Percentiles rank a stretch among this genome's conserved stretches.
phyloP scores from a whole-genome alignment of 805 yeast genomes.

The Nakazawaea wyomingensis region DNA sequence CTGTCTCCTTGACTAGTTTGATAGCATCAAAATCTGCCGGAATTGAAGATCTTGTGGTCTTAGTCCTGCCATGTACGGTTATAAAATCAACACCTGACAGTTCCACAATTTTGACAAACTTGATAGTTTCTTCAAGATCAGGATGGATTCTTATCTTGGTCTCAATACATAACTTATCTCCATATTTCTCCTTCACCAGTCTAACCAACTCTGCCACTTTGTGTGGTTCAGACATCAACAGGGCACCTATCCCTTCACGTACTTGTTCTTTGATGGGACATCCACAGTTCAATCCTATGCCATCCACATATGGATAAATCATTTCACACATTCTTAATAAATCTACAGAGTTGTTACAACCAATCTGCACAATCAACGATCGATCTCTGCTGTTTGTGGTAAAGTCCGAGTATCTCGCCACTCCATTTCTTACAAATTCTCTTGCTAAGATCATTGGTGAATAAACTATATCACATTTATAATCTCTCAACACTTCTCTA shows the following conservation, averaged over 20 bases:
- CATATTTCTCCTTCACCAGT: constrained; percentile 74
- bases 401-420: constrained; percentile 82
- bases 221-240: constrained; percentile 80
- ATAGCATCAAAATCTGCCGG: constrained; percentile 87
- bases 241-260: constrained; percentile 95
- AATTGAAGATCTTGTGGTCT: constrained; percentile 74
- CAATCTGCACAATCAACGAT: constrained; percentile 83
- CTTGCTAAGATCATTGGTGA: constrained; percentile 96
- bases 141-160: constrained; percentile 88
- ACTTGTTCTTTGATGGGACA: constrained; percentile 96
- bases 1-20: constrained; percentile 50
- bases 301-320: constrained; percentile 90
- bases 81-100: constrained; percentile 89
- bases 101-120: constrained; percentile 70
- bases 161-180: constrained; percentile 70
- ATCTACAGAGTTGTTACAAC: constrained; percentile 80
- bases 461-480: constrained; percentile 76
- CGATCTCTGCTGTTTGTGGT: constrained; percentile 68
- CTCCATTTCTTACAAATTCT: constrained; percentile 81
- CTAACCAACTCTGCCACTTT: constrained; percentile 77
- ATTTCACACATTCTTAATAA: constrained; percentile 77
- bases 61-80: constrained; percentile 91
- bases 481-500: constrained; percentile 70
- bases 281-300: constrained; percentile 93
- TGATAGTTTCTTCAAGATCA: constrained; percentile 66